phyloP scores from a whole-genome alignment of 192 early-diverging fungal genomes.

The Dispira simplex region DNA sequence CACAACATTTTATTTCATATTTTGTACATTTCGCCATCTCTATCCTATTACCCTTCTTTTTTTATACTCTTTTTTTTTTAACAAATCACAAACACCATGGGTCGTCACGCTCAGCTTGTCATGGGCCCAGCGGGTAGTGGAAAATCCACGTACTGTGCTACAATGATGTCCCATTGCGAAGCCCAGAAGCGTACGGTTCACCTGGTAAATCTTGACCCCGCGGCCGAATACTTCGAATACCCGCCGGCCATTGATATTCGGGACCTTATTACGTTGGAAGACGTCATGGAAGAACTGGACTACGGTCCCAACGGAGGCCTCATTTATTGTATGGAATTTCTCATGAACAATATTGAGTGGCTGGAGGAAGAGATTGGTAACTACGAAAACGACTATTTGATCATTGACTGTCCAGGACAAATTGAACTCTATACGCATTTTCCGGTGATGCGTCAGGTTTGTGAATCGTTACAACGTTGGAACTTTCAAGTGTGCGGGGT shows the following conservation, averaged over 20 bases:
- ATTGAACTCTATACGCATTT: slow-evolving; percentile 99
- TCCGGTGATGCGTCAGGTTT: slow-evolving; percentile 79
- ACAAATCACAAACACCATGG: slow-evolving; percentile 16
- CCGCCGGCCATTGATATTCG: slow-evolving; percentile 83
- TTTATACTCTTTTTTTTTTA: no score
- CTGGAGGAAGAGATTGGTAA: slow-evolving; percentile 82
- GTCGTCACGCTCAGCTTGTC: slow-evolving; percentile 79
- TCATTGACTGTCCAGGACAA: slow-evolving; percentile 92
- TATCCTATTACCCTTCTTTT: no score
- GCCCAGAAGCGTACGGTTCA: slow-evolving; percentile 68
- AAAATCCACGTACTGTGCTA: slow-evolving; percentile 92
- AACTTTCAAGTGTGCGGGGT: slow-evolving; percentile 85
- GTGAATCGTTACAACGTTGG: slow-evolving; percentile 45
- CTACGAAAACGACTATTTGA: slow-evolving; percentile 92
- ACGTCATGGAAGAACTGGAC: slow-evolving; percentile 93
- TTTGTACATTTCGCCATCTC: no score
- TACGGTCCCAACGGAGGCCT: slow-evolving; percentile 97
- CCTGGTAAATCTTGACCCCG: slow-evolving; percentile 94
- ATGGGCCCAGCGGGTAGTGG: slow-evolving; percentile 95
- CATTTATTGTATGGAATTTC: slow-evolving; percentile 94
- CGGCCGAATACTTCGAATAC: slow-evolving; percentile 93
- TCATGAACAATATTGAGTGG: slow-evolving; percentile 94
- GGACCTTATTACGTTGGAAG: slow-evolving; percentile 92
- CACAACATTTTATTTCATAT: no score
- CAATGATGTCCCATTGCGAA: slow-evolving; percentile 90